Evolutionary conservation across 2,329 filamentous ascomycete species (phyloP).

Genomic region (Pseudomassariella vexata): DNA sequence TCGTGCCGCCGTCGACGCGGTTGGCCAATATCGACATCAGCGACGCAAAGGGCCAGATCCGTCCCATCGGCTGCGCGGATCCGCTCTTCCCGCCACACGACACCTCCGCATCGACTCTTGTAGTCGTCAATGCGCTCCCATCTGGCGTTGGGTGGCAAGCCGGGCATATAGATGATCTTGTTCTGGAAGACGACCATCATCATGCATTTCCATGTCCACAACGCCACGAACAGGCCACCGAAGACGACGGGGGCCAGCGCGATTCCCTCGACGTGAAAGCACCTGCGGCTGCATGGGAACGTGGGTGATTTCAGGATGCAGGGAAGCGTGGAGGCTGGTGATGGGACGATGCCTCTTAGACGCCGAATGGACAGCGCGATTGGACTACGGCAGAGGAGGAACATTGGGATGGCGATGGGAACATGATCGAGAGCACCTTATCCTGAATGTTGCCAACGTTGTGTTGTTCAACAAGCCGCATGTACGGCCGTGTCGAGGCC

Average conservation of each 20-base stretch:
- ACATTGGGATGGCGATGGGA: conserved; percentile 15
- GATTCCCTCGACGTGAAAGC: conserved; percentile 31
- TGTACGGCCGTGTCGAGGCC: too few relatives aligned
- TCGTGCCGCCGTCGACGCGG: too few relatives aligned
- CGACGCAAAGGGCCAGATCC: conserved; percentile 54
- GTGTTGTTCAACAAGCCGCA: too few relatives aligned
- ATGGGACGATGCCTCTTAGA: conserved; percentile 11
- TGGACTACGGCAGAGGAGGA: conserved; percentile 9
- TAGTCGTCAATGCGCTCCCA: conserved; percentile 64
- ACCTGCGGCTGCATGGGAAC: conserved; percentile 16
- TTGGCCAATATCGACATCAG: conserved; percentile 29
- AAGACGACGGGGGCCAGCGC: conserved; percentile 65
- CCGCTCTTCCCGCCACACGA: conserved; percentile 62
- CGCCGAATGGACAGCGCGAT: conserved; percentile 9
- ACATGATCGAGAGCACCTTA: conserved; percentile 12
- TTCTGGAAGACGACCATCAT: conserved; percentile 77
- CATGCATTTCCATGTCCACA: conserved; percentile 63
- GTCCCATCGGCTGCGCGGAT: conserved; percentile 60
- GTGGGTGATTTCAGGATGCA: conserved; percentile 10
- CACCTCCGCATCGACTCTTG: conserved; percentile 47
- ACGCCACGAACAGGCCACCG: conserved; percentile 53
- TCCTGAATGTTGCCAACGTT: too few relatives aligned
- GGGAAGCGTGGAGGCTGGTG: conserved; percentile 12
- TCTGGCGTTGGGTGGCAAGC: conserved; percentile 64
- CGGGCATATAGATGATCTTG: conserved; percentile 77